Base-by-base conservation (phyloP, 148 eudicot genomes). In the Rhododendron ovatum region DNA sequence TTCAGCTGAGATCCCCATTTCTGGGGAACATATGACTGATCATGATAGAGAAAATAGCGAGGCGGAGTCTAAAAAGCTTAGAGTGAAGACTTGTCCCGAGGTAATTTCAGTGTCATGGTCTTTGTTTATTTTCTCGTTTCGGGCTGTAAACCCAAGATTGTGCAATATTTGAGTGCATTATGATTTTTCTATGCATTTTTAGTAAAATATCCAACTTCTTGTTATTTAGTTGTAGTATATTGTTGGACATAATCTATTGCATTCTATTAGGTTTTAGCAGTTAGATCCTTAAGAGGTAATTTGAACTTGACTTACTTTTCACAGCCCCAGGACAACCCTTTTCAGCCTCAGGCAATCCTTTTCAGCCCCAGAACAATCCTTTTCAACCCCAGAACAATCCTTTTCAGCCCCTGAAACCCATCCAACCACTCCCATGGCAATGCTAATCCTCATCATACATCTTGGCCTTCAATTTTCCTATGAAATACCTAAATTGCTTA, bases 21-120 rank as follows among this genome's bases (percentile, higher is more conserved):
- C 92, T 83, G 93, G 86, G 88, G 95, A 91, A 61, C 85, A 88
- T 69, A 67, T 90, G 83, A 87, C 78, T 83, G 84, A 85, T 69
- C 51, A 78, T 87, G 90, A 90, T 55, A 93, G 89, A 86, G 91
- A 85, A 81, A 89, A 89, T 88, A 86, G 86, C 84, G 94, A 91
- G 77, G 81, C 85, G 20, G 95, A 93, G 79, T 84, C 92, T 41
- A 90, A 86, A 80, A 89, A 81, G 89, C 92, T 92, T 76, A 28
- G 87, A 39, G 81, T 95, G 61, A 93, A 91, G 90, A 95, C 96
- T 81, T 90, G 76, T 85, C 98, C 98, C 12, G 92, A 91, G 99
- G 99, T 97, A 92, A 76, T 78, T 81, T 80, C 84, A 78, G 39
- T 84, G n/a, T 78, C 83, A 47, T 83, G 26, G n/a, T 67, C 43